Evolutionary conservation across 352 stramenopile genomes (phyloP).

Genomic region (Albugo candida): DNA sequence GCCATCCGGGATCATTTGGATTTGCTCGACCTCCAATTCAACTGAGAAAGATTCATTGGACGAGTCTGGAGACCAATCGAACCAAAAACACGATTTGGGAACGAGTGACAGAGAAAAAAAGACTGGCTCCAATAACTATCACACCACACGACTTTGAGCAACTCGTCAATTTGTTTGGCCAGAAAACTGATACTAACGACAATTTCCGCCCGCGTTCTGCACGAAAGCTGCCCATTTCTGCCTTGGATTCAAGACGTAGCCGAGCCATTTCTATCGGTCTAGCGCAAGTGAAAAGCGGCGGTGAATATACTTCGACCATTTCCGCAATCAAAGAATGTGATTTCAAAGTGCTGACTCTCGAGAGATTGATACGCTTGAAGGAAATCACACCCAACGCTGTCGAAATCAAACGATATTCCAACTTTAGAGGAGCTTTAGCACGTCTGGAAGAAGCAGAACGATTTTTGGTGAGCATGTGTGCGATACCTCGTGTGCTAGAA

Average conservation of each 20-base stretch:
- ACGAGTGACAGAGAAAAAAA: conserved; percentile 32
- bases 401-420: conserved; percentile 45
- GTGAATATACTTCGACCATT: conserved; percentile 27
- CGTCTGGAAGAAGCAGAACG: conserved; percentile 31
- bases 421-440: conserved; percentile 32
- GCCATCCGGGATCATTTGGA: too few species aligned
- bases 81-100: conserved; percentile 51
- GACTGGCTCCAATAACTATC: conserved; percentile 46
- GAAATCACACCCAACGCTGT: conserved; percentile 47
- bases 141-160: conserved; percentile 50
- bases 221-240: conserved; percentile 14
- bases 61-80: conserved; percentile 34
- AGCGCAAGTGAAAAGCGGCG: conserved; percentile 45
- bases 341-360: conserved; percentile 33
- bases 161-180: conserved; percentile 33
- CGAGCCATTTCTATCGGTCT: conserved; percentile 72
- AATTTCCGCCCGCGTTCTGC: not conserved
- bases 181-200: conserved; percentile 2
- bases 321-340: conserved; percentile 25
- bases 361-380: conserved; percentile 32
- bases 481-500: conserved; percentile 40
- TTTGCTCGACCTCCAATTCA: too few species aligned
- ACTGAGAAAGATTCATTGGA: conserved; percentile 72
- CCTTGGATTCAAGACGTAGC: conserved; percentile 43
- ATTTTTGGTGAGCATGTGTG: conserved; percentile 56